Percentiles rank a stretch among this genome's conserved stretches.
phyloP scores from a whole-genome alignment of 495 filamentous ascomycete genomes.

The Penicillium paradoxum region DNA sequence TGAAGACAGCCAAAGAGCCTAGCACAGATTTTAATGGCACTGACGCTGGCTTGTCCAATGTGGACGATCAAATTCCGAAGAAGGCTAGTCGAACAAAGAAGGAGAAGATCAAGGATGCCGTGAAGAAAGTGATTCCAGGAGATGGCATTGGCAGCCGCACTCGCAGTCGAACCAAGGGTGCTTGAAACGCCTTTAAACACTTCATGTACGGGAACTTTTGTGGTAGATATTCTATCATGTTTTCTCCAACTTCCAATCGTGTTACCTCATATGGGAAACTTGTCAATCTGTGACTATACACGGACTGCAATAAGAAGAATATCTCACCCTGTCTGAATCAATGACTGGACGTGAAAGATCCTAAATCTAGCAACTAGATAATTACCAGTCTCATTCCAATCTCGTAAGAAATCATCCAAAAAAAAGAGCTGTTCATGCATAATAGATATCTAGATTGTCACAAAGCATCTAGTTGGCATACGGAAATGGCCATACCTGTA shows the following conservation, averaged over 20 bases:
- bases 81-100: slow-evolving; percentile 34
- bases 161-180: slow-evolving; percentile 37
- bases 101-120: slow-evolving; percentile 31
- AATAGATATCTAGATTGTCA: not conserved
- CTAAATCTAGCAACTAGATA: not conserved
- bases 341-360: not conserved
- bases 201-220: too few species aligned
- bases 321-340: not conserved
- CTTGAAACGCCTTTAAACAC: slow-evolving; percentile 1
- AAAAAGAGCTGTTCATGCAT: not conserved
- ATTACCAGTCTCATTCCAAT: not conserved
- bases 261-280: not conserved
- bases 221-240: not conserved
- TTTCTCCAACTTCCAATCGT: not conserved
- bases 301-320: not conserved
- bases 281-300: not conserved
- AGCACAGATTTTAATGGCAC: slow-evolving; percentile 14
- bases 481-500: too few species aligned
- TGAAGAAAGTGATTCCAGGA: slow-evolving; percentile 28
- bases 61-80: slow-evolving; percentile 22
- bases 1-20: slow-evolving; percentile 21
- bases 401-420: too few species aligned
- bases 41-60: not conserved
- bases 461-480: not conserved
- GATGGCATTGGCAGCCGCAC: slow-evolving; percentile 41